These are phyloP conservation scores for Pleurotus tuoliensis DNA, from an alignment of 768 basidiomycete genomes.

Conservation along the genomic window DNA sequence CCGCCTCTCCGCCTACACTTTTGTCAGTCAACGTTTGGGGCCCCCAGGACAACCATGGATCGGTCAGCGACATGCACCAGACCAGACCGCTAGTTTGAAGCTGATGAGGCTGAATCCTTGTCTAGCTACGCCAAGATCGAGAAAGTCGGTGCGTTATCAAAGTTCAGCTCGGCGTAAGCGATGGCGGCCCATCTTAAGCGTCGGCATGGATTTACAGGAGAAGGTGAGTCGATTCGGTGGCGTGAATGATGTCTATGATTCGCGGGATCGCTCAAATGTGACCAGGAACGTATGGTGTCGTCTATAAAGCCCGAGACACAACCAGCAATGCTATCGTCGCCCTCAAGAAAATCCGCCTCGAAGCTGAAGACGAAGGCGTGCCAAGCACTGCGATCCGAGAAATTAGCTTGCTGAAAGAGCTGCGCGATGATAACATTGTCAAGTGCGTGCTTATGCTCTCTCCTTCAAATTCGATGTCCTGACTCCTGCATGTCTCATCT, in stretches of 20 bases:
- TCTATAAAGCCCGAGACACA: conserved; percentile 92
- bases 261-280: conserved; percentile 4
- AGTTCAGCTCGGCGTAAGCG: background rate
- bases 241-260: conserved; percentile 10
- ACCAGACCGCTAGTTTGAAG: conserved; percentile 11
- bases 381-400: conserved; percentile 98
- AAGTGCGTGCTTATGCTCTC: conserved; percentile 43
- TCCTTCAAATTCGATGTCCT: background rate
- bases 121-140: conserved; percentile 93
- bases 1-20: background rate
- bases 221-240: conserved; percentile 34
- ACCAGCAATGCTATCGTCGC: conserved; percentile 83
- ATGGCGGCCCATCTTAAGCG: background rate
- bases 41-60: conserved; percentile 30
- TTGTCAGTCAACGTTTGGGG: background rate
- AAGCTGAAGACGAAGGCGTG: conserved; percentile 98
- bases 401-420: conserved; percentile 94
- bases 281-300: conserved; percentile 94
- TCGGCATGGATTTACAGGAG: conserved; percentile 32
- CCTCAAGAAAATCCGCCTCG: conserved; percentile 96
- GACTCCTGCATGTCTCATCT: conserved; percentile 4
- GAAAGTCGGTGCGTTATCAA: conserved; percentile 83
- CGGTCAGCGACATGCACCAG: conserved; percentile 29
- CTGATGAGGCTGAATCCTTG: conserved; percentile 13
- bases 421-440: conserved; percentile 95